Percentiles rank a stretch among this genome's conserved stretches.
Conservation (phyloP, 2,329 filamentous ascomycete species). For the Fusarium albosuccineum region DNA sequence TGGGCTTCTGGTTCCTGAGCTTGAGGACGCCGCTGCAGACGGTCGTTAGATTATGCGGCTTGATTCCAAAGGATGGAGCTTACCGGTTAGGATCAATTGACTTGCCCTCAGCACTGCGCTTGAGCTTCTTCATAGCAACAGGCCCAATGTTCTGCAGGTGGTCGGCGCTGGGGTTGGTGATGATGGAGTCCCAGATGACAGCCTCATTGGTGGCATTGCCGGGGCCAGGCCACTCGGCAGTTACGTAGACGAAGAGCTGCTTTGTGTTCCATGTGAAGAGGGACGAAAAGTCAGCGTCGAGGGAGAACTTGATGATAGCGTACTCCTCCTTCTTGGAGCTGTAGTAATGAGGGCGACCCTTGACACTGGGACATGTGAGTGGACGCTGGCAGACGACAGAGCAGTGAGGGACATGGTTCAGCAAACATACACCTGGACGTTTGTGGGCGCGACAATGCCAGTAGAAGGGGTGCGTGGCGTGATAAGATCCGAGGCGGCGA, state of each 20-base stretch:
- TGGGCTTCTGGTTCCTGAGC: slow-evolving; percentile 87
- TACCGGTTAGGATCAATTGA: slow-evolving; percentile 70
- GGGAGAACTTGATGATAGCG: slow-evolving; percentile 91
- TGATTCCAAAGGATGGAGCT: slow-evolving; percentile 15
- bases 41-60: slow-evolving; percentile 16
- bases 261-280: slow-evolving; percentile 99
- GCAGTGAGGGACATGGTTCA: background rate
- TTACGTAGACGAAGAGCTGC: slow-evolving; percentile 96
- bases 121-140: slow-evolving; percentile 72
- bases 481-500: slow-evolving; percentile 84
- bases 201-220: slow-evolving; percentile 72
- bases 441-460: slow-evolving; percentile 72
- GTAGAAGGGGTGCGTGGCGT: slow-evolving; percentile 75
- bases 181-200: slow-evolving; percentile 96
- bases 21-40: slow-evolving; percentile 74
- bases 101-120: slow-evolving; percentile 70
- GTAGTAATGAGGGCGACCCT: slow-evolving; percentile 96
- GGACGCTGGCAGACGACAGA: slow-evolving; percentile 5
- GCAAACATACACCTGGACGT: slow-evolving; percentile 83
- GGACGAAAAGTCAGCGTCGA: slow-evolving; percentile 89
- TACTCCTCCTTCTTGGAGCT: slow-evolving; percentile 94
- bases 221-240: slow-evolving; percentile 74
- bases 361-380: slow-evolving; percentile 70
- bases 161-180: slow-evolving; percentile 78
- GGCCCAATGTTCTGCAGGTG: slow-evolving; percentile 72